Base-by-base conservation (phyloP, 1,284 basidiomycete genomes). In the Golubevia sp. region DNA sequence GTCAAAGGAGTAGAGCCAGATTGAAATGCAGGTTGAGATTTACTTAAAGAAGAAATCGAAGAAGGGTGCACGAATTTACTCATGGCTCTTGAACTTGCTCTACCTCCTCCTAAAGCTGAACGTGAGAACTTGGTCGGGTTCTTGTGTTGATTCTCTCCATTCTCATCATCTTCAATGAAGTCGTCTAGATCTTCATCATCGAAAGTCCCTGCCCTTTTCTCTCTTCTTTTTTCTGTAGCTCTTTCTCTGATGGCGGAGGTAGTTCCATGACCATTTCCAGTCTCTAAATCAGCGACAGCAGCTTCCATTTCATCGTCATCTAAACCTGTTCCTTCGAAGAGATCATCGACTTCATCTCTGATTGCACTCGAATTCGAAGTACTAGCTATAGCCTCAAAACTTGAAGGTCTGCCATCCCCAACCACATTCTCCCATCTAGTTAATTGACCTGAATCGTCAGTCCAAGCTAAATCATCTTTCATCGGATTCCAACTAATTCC, bases 401-500 rank as follows among this genome's bases (percentile, higher is more conserved):
- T 71, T 20, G 59, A 74, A 0, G 70, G 68, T 18, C 67, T 62
- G 13, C 54, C 64, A 2, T 67, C 7, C 15, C 77, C 76, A 2
- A 78, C 58, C 1, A 77, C 71, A 24, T 68, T 57, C 2, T 67
- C 66, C 80, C 79, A 83, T 20, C 79, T 66, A 0, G 63, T 63
- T 3, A 83, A 59, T 5, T 74, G 66, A 15, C 80, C 80, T 24
- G 70, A 65, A 55, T 68, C 69, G 60, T 83, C 80, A 18, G 73
- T 73, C 77, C 77, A 83, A 2, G 79, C 77, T 6, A 83, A 67
- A 0, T 71, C 76, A 49, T 83, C 77, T 48, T 67, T 62, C 34
- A 51, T 51, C 0, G 77, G 76, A 44, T 77, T 70, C 79, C 79
- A 83, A 61, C 68, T 73, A 61, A 83, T 71, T 30, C 71, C 66